Conservation (phyloP, 495 filamentous ascomycete genomes). For the Annulohypoxylon maeteangense region DNA sequence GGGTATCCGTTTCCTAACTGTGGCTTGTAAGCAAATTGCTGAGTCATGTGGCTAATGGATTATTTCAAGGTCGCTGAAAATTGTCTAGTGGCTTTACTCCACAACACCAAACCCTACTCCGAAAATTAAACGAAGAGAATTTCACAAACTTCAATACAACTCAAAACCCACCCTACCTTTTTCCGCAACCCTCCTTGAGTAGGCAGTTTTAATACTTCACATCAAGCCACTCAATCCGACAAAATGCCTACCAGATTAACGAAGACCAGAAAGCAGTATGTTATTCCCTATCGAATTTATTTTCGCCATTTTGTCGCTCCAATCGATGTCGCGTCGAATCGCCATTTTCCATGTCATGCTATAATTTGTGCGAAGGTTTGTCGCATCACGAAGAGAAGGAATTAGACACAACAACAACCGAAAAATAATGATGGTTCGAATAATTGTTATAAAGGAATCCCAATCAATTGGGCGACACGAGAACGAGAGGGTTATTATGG, state of each 20-base stretch:
- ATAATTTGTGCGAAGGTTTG: slow-evolving; percentile 3
- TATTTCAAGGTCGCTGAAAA: background rate
- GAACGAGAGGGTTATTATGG: background rate
- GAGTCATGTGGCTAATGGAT: slow-evolving; percentile 8
- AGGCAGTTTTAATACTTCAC: slow-evolving; percentile 39
- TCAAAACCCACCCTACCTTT: slow-evolving; percentile 27
- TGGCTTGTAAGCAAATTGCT: background rate
- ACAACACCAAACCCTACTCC: slow-evolving; percentile 39
- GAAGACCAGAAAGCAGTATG: slow-evolving; percentile 87
- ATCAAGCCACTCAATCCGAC: slow-evolving; percentile 43
- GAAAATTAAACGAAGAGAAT: slow-evolving; percentile 44
- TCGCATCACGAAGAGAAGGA: slow-evolving; percentile 22
- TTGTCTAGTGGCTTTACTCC: slow-evolving; percentile 20
- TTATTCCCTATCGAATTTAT: slow-evolving; percentile 40
- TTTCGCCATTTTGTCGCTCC: slow-evolving; percentile 32
- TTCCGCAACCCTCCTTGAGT: slow-evolving; percentile 34
- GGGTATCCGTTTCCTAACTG: background rate
- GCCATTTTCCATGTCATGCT: slow-evolving; percentile 20
- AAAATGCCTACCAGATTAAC: slow-evolving; percentile 84
- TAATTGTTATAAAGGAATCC: background rate
- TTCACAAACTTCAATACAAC: slow-evolving; percentile 38
- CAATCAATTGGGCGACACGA: background rate
- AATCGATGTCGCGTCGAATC: slow-evolving; percentile 36
- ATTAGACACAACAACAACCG: background rate
- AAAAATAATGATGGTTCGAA: background rate